A percentile compares a stretch with the other conserved stretches of the same genome.
Evolutionary conservation across 2,329 filamentous ascomycete species (phyloP).

Genomic region (Ophiostoma himal-ulmi): DNA sequence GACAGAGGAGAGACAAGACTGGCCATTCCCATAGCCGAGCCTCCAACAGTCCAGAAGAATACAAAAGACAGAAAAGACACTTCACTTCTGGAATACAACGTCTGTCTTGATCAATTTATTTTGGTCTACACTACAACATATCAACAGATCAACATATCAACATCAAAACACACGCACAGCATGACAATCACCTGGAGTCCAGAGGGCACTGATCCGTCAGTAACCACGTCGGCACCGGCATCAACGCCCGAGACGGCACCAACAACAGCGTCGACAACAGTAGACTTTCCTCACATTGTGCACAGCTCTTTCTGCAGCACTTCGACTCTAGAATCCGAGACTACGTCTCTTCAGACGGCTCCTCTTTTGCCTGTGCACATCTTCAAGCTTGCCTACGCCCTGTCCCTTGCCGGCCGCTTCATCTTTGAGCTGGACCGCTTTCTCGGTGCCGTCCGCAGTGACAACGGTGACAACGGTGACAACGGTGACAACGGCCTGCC

Average conservation of each 20-base stretch:
- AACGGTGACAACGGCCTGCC: background rate
- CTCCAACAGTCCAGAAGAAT: background rate
- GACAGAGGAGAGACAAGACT: background rate
- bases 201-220: background rate
- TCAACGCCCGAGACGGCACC: background rate
- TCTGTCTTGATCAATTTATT: background rate
- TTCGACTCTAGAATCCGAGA: background rate
- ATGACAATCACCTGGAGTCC: background rate
- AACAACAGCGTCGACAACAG: background rate
- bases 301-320: background rate
- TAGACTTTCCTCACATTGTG: background rate
- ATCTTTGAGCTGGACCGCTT: slow-evolving; percentile 10
- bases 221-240: background rate
- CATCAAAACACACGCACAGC: background rate
- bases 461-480: background rate
- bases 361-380: background rate
- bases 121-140: background rate
- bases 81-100: background rate
- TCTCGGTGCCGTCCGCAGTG: background rate
- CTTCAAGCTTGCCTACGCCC: slow-evolving; percentile 18
- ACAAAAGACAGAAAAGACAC: background rate
- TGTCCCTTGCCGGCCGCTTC: slow-evolving; percentile 16
- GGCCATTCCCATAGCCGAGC: background rate
- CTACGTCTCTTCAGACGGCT: background rate
- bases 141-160: background rate